Evolutionary conservation across 257 asterid genomes (phyloP), one percentile per base, ranked within the genome.

Genomic region (Fraxinus cuspidata): DNA sequence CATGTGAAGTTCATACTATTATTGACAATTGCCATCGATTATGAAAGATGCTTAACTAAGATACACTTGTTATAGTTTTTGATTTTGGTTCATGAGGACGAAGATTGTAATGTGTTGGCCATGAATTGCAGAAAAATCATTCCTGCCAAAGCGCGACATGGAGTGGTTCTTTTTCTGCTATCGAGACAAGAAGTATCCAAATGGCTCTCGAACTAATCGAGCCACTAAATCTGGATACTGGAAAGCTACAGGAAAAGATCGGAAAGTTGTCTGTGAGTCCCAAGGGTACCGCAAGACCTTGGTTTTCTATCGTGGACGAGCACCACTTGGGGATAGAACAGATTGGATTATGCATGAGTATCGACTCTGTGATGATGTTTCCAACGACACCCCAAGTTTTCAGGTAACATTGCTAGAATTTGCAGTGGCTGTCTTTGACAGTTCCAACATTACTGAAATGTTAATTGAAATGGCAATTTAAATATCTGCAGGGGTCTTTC

Each of bases 161-260:
- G 91, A 87, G 67, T 87, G 91, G 91, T 87, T 78, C 87, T 87
- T 87, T 75, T 87, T 87, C 74, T 87, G 91, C 69, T 78, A 80
- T 18, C 81, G 91, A 21, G 91, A 87, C 80, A 87, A 81, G 77
- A 87, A 87, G 78, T 87, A 87, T 69, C 91, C 91, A 1, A 87
- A 87, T 68, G 89, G 91, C 31, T 87, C 87, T 7, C 71, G 91
- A 34, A 87, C 88, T 5, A 87, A 87, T 28, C 82, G 91, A 72
- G 89, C 91, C 66, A 87, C 91, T 27, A 83, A 74, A 81, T 81
- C 86, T 7, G 91, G 91, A 49, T 87, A 87, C 86, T 87, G 91
- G 91, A 85, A 87, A 63, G 91, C 91, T 31, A 87, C 91, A 4
- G 91, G 91, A 68, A 87, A 85, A 75, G 91, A 87, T 78, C 53